Percentiles rank a stretch among this genome's conserved stretches.
phyloP scores from a whole-genome alignment of 2,329 filamentous ascomycete species.

The Nemania sp. region DNA sequence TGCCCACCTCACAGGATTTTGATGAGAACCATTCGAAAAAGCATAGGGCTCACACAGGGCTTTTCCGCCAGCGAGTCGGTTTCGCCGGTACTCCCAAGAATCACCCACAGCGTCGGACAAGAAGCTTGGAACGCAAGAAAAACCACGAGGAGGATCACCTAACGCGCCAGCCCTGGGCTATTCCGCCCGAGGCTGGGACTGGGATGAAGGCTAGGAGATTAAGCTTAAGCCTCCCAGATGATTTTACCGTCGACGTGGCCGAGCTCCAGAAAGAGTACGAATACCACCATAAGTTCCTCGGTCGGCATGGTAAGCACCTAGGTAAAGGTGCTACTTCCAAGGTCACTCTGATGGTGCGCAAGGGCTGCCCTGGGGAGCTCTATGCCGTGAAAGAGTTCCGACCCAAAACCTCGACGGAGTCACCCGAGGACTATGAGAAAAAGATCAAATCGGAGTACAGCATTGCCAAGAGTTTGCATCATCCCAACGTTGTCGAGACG shows the following conservation, averaged over 20 bases:
- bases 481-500: conserved; percentile 89
- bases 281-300: conserved; percentile 76
- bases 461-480: conserved; percentile 85
- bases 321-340: conserved; percentile 87
- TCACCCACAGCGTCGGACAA: conserved; percentile 42
- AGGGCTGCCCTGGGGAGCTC: conserved; percentile 72
- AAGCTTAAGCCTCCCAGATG: conserved; percentile 78
- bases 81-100: conserved; percentile 53
- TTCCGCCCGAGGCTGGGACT: conserved; percentile 76
- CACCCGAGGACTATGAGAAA: conserved; percentile 80
- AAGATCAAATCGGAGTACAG: conserved; percentile 94
- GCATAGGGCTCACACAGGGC: conserved; percentile 63
- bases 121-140: conserved; percentile 50
- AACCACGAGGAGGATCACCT: conserved; percentile 50
- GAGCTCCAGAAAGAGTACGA: conserved; percentile 78
- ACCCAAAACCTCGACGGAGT: conserved; percentile 76
- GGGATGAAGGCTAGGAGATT: conserved; percentile 83
- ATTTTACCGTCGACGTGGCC: conserved; percentile 77
- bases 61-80: conserved; percentile 64
- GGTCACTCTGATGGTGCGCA: conserved; percentile 82
- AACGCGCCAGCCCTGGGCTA: conserved; percentile 66
- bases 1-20: conserved; percentile 61
- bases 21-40: conserved; percentile 61
- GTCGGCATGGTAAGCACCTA: conserved; percentile 78
- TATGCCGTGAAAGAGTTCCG: conserved; percentile 92